Base-by-base conservation (phyloP, 2,329 filamentous ascomycete genomes). In the Neofusicoccum ribis region DNA sequence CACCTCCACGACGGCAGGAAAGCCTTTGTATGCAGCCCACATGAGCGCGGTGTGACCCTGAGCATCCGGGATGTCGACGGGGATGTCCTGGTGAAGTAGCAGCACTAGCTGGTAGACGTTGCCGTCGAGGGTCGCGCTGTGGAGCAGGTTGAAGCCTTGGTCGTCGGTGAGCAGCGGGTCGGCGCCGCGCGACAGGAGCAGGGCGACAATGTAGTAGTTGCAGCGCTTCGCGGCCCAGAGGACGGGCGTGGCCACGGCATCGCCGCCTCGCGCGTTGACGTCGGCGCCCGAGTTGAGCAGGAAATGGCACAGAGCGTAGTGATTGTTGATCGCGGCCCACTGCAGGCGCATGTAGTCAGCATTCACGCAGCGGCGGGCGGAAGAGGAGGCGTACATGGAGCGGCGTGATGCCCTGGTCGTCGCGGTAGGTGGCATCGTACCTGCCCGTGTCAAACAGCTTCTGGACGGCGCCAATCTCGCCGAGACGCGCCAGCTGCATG, bases 251-350 rank as follows among this genome's bases (percentile, higher is more conserved):
- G 95, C 94, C 47, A 96, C 86, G 9, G 93, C 97, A 74, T 98
- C 94, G 77, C 95, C 95, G 77, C 96, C 95, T 78, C 96, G 97
- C 68, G 89, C 90, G 80, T 99, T 98, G 73, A 98, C 90, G 75
- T 96, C 91, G 74, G 93, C 95, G 73, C 93, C 93, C 56, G 83
- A 83, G 69, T 90, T 91, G 75, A 99, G 86, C 50, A 99, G 88
- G 79, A 96, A 97, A 78, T 95, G 94, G 86, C 94, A 97, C 83
- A 98, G 93, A 70, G 92, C 91, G 81, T 94, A 96, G 77, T 97
- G 95, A 75, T 98, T 98, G 82, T 99, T 99, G 78, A 99, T 98
- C 43, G 96, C 92, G 52, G 95, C 95, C 95, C 95, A 99, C 92
- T 99, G 76, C 52, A 65, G 23, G 63, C n/a, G 20, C 9, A 51